A percentile compares a stretch with the other conserved stretches of the same genome.
phyloP scores from a whole-genome alignment of 1,139 yeast genomes.

The Candida anutae region DNA sequence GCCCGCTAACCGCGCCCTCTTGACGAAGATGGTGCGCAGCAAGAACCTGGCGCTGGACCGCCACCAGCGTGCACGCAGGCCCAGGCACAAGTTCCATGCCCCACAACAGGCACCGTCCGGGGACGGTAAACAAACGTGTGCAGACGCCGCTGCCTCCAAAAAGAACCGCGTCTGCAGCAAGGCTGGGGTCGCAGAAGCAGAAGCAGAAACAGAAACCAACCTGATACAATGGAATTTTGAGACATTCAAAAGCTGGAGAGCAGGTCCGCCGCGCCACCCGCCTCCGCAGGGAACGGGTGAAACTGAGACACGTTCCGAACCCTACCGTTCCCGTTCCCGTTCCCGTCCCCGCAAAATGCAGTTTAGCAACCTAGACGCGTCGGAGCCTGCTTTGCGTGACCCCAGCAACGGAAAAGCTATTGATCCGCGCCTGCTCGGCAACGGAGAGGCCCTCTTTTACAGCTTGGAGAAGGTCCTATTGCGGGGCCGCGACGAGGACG shows the following conservation, averaged over 20 bases:
- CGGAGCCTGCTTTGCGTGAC: background rate
- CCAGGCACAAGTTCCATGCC: background rate
- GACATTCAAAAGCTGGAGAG: constrained; percentile 1
- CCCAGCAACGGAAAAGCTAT: background rate
- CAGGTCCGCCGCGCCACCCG: background rate
- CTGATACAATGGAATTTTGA: constrained; percentile 6
- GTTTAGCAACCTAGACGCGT: background rate
- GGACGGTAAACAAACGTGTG: background rate
- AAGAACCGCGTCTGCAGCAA: background rate
- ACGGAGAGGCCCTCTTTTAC: constrained; percentile 15
- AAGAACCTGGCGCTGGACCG: constrained; percentile 3
- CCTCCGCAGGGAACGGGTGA: background rate
- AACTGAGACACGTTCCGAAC: background rate
- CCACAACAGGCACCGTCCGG: too few relatives aligned
- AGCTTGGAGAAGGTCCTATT: constrained; percentile 37
- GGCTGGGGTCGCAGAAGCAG: background rate
- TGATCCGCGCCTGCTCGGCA: background rate
- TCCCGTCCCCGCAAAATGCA: background rate
- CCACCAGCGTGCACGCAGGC: background rate
- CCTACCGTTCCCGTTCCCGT: background rate
- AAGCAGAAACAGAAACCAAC: too few relatives aligned
- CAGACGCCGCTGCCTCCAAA: background rate
- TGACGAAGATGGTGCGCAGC: constrained; percentile 6
- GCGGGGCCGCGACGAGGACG: constrained; percentile 42
- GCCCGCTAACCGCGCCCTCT: constrained; percentile 3